Evolutionary conservation across 2,329 filamentous ascomycete genomes (phyloP).

Genomic region (Lachnellula occidentalis): DNA sequence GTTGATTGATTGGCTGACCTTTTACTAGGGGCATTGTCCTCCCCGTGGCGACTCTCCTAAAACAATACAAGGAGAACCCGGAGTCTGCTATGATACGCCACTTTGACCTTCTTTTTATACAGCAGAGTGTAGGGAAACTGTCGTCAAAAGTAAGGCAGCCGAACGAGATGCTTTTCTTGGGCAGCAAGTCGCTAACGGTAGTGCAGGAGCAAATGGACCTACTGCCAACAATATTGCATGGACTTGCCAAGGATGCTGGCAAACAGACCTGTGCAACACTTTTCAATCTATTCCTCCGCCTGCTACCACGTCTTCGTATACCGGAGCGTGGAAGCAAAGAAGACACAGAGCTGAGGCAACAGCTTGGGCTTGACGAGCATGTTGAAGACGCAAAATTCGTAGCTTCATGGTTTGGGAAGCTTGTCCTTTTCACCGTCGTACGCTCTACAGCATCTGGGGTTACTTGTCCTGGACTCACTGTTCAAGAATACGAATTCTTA

Average conservation of each 20-base stretch:
- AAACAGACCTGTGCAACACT: slow-evolving; percentile 55
- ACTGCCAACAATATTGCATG: slow-evolving; percentile 63
- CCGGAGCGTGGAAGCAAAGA: slow-evolving; percentile 75
- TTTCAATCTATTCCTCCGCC: slow-evolving; percentile 76
- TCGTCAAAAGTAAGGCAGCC: slow-evolving; percentile 38
- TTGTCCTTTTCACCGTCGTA: slow-evolving; percentile 62
- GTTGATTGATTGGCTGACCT: slow-evolving; percentile 2
- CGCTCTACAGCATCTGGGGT: slow-evolving; percentile 29
- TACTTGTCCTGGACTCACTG: slow-evolving; percentile 51
- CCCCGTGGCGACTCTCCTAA: slow-evolving; percentile 76
- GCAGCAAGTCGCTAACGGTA: slow-evolving; percentile 17
- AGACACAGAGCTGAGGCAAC: slow-evolving; percentile 61
- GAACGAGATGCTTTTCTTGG: neutral
- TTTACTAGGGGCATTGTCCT: slow-evolving; percentile 54
- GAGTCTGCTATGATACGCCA: slow-evolving; percentile 72
- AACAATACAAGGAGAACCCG: slow-evolving; percentile 77
- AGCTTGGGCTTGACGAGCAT: slow-evolving; percentile 58
- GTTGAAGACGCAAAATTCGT: slow-evolving; percentile 67
- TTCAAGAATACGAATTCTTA: slow-evolving; percentile 64
- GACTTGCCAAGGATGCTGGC: slow-evolving; percentile 55
- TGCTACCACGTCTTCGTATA: slow-evolving; percentile 65
- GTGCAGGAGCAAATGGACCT: slow-evolving; percentile 62
- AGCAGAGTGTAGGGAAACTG: slow-evolving; percentile 68
- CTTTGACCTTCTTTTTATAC: slow-evolving; percentile 83
- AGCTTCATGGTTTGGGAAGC: slow-evolving; percentile 67